Conservation (phyloP, 2,329 filamentous ascomycete genomes). For the Phialemoniopsis sp. region DNA sequence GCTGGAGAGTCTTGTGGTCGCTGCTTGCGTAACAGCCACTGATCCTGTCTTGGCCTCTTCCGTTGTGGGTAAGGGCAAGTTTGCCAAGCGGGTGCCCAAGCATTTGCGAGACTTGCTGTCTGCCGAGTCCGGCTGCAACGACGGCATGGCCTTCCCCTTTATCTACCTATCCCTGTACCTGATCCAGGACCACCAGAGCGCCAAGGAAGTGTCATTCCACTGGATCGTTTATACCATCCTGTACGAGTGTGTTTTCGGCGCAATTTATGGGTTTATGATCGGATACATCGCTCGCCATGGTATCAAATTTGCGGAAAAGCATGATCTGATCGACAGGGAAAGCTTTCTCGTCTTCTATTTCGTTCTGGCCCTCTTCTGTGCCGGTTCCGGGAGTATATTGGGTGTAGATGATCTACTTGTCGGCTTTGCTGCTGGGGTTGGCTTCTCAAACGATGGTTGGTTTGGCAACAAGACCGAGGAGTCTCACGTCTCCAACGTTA, state of each 20-base stretch:
- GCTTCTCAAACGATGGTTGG: slow-evolving; percentile 99
- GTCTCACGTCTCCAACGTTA: slow-evolving; percentile 98
- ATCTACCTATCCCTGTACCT: slow-evolving; percentile 90
- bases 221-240: slow-evolving; percentile 88
- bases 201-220: slow-evolving; percentile 68
- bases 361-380: slow-evolving; percentile 90
- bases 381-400: slow-evolving; percentile 85
- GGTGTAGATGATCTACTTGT: slow-evolving; percentile 92
- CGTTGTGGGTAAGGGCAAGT: slow-evolving; percentile 98
- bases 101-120: slow-evolving; percentile 94
- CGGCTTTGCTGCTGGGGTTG: slow-evolving; percentile 93
- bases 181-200: slow-evolving; percentile 71
- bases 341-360: slow-evolving; percentile 99
- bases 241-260: slow-evolving; percentile 94
- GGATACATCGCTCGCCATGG: slow-evolving; percentile 88
- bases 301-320: slow-evolving; percentile 82
- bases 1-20: slow-evolving; percentile 82
- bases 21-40: slow-evolving; percentile 94
- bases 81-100: slow-evolving; percentile 94
- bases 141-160: slow-evolving; percentile 99
- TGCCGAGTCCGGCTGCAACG: slow-evolving; percentile 96
- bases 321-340: slow-evolving; percentile 86
- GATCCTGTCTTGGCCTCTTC: slow-evolving; percentile 96
- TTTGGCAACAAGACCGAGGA: slow-evolving; percentile 98
- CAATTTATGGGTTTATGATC: slow-evolving; percentile 79